These are phyloP conservation scores for Talaromyces albobiverticillius DNA, from an alignment of 2,329 filamentous ascomycete genomes.

Conservation along the genomic window DNA sequence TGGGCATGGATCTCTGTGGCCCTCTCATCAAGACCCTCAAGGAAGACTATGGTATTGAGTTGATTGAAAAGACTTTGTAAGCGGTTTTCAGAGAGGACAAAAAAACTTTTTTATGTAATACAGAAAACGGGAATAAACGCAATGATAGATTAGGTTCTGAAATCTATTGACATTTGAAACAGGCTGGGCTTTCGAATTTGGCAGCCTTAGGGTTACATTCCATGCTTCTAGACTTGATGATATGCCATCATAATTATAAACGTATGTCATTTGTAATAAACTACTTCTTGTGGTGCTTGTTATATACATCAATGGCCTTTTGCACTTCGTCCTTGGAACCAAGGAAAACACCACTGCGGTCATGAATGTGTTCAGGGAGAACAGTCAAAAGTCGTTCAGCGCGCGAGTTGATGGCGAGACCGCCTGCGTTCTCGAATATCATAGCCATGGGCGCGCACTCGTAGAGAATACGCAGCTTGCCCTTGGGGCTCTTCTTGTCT, in stretches of 20 bases:
- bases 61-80: conserved; percentile 63
- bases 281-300: conserved; percentile 39
- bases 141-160: too few relatives aligned
- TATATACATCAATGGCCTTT: conserved; percentile 85
- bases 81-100: neutral
- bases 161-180: too few relatives aligned
- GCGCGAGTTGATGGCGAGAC: conserved; percentile 84
- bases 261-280: too few relatives aligned
- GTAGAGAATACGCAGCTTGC: conserved; percentile 94
- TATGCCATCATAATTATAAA: too few relatives aligned
- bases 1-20: conserved; percentile 67
- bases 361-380: conserved; percentile 88
- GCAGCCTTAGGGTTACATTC: too few relatives aligned
- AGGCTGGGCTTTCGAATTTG: too few relatives aligned
- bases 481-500: conserved; percentile 97
- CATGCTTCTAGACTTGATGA: too few relatives aligned
- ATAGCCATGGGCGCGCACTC: conserved; percentile 99
- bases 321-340: conserved; percentile 93
- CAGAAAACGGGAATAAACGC: neutral
- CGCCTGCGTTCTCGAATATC: conserved; percentile 97
- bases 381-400: conserved; percentile 90
- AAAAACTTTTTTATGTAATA: neutral
- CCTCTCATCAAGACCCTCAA: conserved; percentile 75
- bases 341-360: conserved; percentile 92
- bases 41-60: conserved; percentile 71